Evolutionary conservation across 2,329 filamentous ascomycete genomes (phyloP).

Genomic region (Lasiodiplodia citricola): DNA sequence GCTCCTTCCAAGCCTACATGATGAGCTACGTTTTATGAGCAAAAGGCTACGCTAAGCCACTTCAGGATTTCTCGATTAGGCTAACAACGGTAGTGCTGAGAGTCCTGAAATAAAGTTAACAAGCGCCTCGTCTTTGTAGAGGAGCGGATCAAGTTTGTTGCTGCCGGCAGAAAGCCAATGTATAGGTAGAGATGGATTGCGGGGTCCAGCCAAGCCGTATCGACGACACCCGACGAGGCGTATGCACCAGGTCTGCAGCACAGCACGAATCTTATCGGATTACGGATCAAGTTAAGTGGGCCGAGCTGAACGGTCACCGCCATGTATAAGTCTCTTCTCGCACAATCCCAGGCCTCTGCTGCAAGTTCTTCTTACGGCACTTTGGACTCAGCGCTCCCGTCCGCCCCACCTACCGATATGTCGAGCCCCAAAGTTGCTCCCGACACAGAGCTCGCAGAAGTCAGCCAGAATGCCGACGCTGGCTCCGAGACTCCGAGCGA

Average conservation of each 20-base stretch:
- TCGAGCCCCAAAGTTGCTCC: background rate
- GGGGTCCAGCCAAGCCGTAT: conserved; percentile 5
- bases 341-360: background rate
- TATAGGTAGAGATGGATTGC: background rate
- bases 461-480: background rate
- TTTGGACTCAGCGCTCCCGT: background rate
- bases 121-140: no score
- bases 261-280: conserved; percentile 1
- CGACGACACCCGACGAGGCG: background rate
- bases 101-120: no score
- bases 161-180: background rate
- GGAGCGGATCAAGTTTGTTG: no score
- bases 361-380: conserved; percentile 20
- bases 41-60: no score
- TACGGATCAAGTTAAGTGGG: background rate
- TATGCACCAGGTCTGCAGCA: background rate
- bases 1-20: no score
- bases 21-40: no score
- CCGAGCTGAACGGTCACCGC: background rate
- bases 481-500: conserved; percentile 13
- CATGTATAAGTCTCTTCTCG: conserved; percentile 4
- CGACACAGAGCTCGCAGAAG: background rate
- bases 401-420: background rate
- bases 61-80: no score
- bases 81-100: background rate